Evolutionary conservation across 192 early-diverging fungal genomes (phyloP).

Genomic region (Tieghemiomyces parasiticus): DNA sequence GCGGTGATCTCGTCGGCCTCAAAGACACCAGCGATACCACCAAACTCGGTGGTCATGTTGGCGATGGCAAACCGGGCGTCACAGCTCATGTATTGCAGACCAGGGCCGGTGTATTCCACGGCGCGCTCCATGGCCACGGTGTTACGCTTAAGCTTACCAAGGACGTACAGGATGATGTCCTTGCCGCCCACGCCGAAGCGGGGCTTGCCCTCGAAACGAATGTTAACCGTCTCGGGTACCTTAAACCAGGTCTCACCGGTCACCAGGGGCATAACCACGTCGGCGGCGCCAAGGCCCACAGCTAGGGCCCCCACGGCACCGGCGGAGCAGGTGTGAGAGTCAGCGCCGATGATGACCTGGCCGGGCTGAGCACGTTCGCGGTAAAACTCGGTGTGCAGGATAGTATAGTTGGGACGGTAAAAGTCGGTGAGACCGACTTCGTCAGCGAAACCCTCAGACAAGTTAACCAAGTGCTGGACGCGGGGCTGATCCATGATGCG

Average conservation of each 20-base stretch:
- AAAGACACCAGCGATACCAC: constrained; percentile 71
- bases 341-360: constrained; percentile 64
- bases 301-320: constrained; percentile 65
- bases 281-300: constrained; percentile 66
- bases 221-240: constrained; percentile 67
- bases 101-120: constrained; percentile 61
- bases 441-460: constrained; percentile 47
- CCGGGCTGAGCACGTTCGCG: constrained; percentile 68
- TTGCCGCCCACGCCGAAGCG: constrained; percentile 71
- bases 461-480: constrained; percentile 46
- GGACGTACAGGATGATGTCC: constrained; percentile 63
- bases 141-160: constrained; percentile 71
- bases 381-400: constrained; percentile 75
- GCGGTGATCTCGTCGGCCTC: constrained; percentile 61
- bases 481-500: constrained; percentile 55
- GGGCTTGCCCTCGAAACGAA: constrained; percentile 52
- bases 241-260: constrained; percentile 73
- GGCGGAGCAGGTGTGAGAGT: constrained; percentile 70
- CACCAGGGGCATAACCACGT: constrained; percentile 69
- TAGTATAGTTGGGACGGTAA: constrained; percentile 61
- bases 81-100: constrained; percentile 63
- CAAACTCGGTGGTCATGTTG: constrained; percentile 80
- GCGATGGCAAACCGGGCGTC: constrained; percentile 68
- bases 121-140: constrained; percentile 68
- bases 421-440: constrained; percentile 58